A percentile compares a stretch with the other conserved stretches of the same genome.
These are phyloP conservation scores for Aspergillus oerlinghausenensis DNA, from an alignment of 2,329 filamentous ascomycete genomes.

Conservation along the genomic window DNA sequence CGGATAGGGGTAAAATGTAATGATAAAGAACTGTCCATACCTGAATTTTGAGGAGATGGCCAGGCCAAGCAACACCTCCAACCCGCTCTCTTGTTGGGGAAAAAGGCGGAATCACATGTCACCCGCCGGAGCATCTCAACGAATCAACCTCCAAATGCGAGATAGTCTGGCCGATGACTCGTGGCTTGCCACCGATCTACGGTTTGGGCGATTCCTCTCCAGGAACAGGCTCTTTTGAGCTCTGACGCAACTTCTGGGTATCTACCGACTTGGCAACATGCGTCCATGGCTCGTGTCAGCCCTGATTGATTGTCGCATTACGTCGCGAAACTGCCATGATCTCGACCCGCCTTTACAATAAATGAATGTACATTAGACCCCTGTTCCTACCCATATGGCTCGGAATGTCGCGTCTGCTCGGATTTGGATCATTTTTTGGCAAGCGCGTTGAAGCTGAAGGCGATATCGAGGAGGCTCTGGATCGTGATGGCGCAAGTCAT, in stretches of 20 bases:
- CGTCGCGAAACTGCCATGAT: background rate
- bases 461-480: constrained; percentile 2
- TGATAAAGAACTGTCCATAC: background rate
- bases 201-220: background rate
- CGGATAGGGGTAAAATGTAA: background rate
- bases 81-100: background rate
- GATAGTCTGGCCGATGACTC: background rate
- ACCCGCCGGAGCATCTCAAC: background rate
- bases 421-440: constrained; percentile 9
- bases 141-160: background rate
- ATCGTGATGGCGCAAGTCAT: constrained; percentile 16
- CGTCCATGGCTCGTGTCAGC: background rate
- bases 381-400: constrained; percentile 5
- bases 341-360: background rate
- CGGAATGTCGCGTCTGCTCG: constrained; percentile 17
- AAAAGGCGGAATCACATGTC: constrained; percentile 13
- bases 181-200: background rate
- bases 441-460: constrained; percentile 7
- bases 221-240: background rate
- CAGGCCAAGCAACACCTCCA: background rate
- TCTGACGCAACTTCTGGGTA: background rate
- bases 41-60: background rate
- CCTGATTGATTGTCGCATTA: background rate
- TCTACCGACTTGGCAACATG: background rate
- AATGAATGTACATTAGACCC: background rate